Percentiles rank a stretch among this genome's conserved stretches.
phyloP scores from a whole-genome alignment of 2,329 filamentous ascomycete genomes.

The Colletotrichum melonis region DNA sequence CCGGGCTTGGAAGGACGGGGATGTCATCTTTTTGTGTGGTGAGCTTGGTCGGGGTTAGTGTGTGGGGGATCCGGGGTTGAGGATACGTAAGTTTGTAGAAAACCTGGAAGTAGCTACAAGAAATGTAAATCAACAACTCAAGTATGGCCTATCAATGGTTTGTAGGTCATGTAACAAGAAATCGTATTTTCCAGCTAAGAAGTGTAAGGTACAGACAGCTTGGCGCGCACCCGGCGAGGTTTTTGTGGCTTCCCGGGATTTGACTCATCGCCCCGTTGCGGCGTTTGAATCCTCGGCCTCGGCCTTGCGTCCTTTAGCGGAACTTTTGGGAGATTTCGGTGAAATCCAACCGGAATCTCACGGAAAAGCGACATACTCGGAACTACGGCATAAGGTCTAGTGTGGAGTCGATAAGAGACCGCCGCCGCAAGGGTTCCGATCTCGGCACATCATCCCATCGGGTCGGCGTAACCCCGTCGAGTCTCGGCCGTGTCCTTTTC shows the following conservation, averaged over 20 bases:
- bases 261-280: not conserved
- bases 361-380: not conserved
- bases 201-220: too few species aligned
- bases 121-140: too few species aligned
- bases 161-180: too few species aligned
- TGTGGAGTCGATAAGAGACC: not conserved
- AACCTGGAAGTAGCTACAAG: too few species aligned
- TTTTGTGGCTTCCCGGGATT: not conserved
- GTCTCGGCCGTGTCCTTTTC: not conserved
- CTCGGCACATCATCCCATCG: not conserved
- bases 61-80: too few species aligned
- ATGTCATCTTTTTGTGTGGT: not conserved
- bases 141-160: too few species aligned
- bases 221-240: too few species aligned
- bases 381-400: not conserved
- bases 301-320: not conserved
- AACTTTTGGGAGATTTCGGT: not conserved
- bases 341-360: not conserved
- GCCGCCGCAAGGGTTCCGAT: constrained; percentile 13
- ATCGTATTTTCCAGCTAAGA: too few species aligned
- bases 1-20: constrained; percentile 24
- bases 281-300: not conserved
- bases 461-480: too few species aligned
- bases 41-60: too few species aligned
- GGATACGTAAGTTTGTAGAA: too few species aligned